Evolutionary conservation across 1,139 yeast species (phyloP).

Genomic region (Suhomyces chickasaworum): DNA sequence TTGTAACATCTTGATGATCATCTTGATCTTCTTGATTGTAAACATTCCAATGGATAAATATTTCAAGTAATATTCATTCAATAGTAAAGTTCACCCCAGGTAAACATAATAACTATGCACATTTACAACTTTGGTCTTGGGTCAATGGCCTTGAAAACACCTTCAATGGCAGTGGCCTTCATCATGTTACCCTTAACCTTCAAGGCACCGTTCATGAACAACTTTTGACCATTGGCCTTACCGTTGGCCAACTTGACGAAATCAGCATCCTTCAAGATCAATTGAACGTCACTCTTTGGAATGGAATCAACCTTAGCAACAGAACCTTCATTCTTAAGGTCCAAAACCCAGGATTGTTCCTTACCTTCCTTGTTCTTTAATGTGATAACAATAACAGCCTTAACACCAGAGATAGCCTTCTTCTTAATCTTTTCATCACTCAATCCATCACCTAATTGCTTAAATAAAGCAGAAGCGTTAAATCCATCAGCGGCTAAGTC

Average conservation of each 20-base stretch:
- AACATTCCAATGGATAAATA: too few species aligned
- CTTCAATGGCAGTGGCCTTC: constrained; percentile 83
- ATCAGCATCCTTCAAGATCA: constrained; percentile 63
- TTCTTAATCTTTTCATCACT: constrained; percentile 40
- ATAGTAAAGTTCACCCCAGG: constrained; percentile 6
- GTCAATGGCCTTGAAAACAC: constrained; percentile 67
- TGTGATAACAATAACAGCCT: constrained; percentile 67
- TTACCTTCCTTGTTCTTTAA: constrained; percentile 69
- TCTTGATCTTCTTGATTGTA: too few species aligned
- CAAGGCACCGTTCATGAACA: constrained; percentile 81
- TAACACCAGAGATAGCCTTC: constrained; percentile 53
- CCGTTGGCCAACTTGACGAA: constrained; percentile 73
- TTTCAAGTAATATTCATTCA: constrained; percentile 3
- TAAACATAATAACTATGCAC: constrained; percentile 39
- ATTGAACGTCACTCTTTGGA: constrained; percentile 65
- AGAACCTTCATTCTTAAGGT: constrained; percentile 65
- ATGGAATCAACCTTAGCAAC: constrained; percentile 50
- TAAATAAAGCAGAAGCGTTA: constrained; percentile 50
- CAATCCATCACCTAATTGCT: constrained; percentile 44
- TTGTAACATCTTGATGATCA: too few species aligned
- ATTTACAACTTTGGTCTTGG: constrained; percentile 52
- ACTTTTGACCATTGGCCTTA: constrained; percentile 80
- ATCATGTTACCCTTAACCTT: constrained; percentile 87
- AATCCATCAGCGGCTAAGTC: constrained; percentile 49
- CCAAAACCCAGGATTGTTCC: constrained; percentile 69